Conservation (phyloP, 2,329 filamentous ascomycete genomes). For the Cladosporium colombiae region DNA sequence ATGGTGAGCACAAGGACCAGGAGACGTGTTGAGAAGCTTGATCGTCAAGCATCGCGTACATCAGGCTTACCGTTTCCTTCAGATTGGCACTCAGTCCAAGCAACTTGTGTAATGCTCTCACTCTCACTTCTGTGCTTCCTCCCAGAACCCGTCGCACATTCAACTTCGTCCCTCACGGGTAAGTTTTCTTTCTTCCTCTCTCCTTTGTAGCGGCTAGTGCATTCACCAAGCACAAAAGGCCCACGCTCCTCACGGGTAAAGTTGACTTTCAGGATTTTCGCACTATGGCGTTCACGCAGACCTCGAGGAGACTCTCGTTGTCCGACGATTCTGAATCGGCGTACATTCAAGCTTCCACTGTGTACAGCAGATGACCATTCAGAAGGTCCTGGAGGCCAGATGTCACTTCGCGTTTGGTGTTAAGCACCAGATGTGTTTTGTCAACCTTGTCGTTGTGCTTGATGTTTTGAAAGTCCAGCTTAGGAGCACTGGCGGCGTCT, state of each 20-base stretch:
- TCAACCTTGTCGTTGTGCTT: not conserved
- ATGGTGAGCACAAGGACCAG: not conserved
- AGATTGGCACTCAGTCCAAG: not conserved
- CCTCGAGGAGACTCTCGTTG: not conserved
- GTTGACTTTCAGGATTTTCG: not conserved
- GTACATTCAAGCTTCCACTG: not conserved
- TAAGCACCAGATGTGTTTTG: not conserved
- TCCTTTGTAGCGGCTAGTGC: not conserved
- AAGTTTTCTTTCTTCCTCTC: not conserved
- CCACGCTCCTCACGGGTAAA: not conserved
- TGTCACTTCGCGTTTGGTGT: not conserved
- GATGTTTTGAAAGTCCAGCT: not conserved
- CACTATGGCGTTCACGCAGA: not conserved
- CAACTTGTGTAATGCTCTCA: not conserved
- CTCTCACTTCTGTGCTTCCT: not conserved
- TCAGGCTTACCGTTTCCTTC: not conserved
- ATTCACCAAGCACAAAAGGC: not conserved
- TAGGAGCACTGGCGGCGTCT: not conserved
- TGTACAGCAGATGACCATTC: not conserved
- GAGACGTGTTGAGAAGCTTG: not conserved
- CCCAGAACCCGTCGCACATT: not conserved
- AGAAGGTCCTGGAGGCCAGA: not conserved
- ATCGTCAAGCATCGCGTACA: not conserved
- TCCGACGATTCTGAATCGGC: not conserved
- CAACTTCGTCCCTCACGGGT: not conserved